These are phyloP conservation scores for Lecanicillium sp. DNA, from an alignment of 2,329 filamentous ascomycete species.

Conservation along the genomic window DNA sequence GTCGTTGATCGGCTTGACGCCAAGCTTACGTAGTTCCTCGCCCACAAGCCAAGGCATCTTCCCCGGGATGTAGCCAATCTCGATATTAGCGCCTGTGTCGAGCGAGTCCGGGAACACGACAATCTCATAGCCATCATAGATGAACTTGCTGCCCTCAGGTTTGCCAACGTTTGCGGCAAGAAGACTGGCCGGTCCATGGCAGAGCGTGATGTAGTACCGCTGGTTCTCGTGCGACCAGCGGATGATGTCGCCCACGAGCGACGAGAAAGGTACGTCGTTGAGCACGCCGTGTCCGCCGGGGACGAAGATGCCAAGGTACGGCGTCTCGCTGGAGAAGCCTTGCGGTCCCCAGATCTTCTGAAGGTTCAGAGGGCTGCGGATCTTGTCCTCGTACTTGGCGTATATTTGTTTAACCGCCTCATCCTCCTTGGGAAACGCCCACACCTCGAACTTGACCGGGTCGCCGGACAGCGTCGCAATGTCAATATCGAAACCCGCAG, in stretches of 20 bases:
- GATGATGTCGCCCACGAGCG: slow-evolving; percentile 13
- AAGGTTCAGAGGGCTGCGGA: slow-evolving; percentile 12
- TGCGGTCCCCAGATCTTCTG: slow-evolving; percentile 8
- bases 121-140: slow-evolving; percentile 13
- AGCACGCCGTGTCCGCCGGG: slow-evolving; percentile 13
- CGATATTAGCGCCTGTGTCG: slow-evolving; percentile 12
- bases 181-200: slow-evolving; percentile 12
- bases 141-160: slow-evolving; percentile 11
- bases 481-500: slow-evolving; percentile 14
- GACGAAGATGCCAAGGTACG: slow-evolving; percentile 13
- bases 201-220: slow-evolving; percentile 11
- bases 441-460: slow-evolving; percentile 16
- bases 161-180: slow-evolving; percentile 12
- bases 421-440: slow-evolving; percentile 17
- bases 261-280: slow-evolving; percentile 11
- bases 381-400: slow-evolving; percentile 13
- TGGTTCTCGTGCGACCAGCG: slow-evolving; percentile 13
- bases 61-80: slow-evolving; percentile 14
- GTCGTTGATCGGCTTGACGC: slow-evolving; percentile 10
- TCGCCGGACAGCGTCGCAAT: slow-evolving; percentile 13
- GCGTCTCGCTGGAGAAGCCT: slow-evolving; percentile 9
- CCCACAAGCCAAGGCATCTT: slow-evolving; percentile 15
- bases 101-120: slow-evolving; percentile 14
- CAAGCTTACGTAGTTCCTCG: slow-evolving; percentile 9
- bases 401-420: slow-evolving; percentile 16